phyloP scores from a whole-genome alignment of 129 eudicot species.

The Daucus carota region DH1_v3.0 NC_030384.2:34824501-34825000 shows the following conservation, averaged over 20 bases:
- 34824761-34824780: background rate
- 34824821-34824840: no score
- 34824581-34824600: background rate
- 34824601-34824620: background rate
- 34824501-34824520: conserved; percentile 92
- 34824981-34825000: background rate
- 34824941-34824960: conserved; percentile 79
- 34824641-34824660: conserved; percentile 86
- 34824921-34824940: conserved; percentile 42
- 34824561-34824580: background rate
- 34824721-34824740: conserved; percentile 22
- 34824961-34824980: conserved; percentile 12
- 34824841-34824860: background rate
- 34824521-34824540: conserved; percentile 47
- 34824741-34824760: background rate
- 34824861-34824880: background rate
- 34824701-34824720: conserved; percentile 33
- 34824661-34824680: conserved; percentile 79
- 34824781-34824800: background rate
- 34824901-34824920: conserved; percentile 52
- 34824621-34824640: conserved; percentile 48
- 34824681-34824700: conserved; percentile 67
- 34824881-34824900: background rate
- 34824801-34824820: background rate
- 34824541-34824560: background rate